Evolutionary conservation across 2,329 filamentous ascomycete species (phyloP), one percentile per base, ranked within the genome.

Genomic region (Botrytis medusae): DNA sequence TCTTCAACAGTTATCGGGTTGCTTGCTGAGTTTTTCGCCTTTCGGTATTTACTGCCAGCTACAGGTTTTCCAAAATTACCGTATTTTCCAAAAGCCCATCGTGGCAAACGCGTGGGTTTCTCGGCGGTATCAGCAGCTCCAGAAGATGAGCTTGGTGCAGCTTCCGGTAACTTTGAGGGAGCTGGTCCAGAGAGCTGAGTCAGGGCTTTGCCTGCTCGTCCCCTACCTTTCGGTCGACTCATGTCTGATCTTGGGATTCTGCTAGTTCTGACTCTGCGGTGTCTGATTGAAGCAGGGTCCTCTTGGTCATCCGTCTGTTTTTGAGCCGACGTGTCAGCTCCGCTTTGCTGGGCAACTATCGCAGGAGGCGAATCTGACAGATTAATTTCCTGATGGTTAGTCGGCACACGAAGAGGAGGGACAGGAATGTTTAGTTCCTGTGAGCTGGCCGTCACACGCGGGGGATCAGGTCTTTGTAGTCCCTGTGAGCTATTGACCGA

Each of bases 401-500:
- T 12, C 25, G 2, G 1, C 25, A 7, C 12, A 5, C 1, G 22
- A 51, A 25, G 25, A 25, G 46, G 0, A 7, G 10, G 22, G 4
- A 7, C 12, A 29, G 54, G 8, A 9, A 34, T 0, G 9, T 34
- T 29, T 1, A 32, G 4, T 0, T 4, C 29, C 18, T 59, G 57
- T 0, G 22, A 4, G 3, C 4, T 32, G 20, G 29, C 29, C 6
- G 16, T 22, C 0, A 10, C 6, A 54, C 12, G 25, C 2, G 51
- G 51, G 4, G 10, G 25, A 7, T 57, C 51, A 1, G 59, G 34
- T 1, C 37, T 32, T 2, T 61, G 22, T 3, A 61, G 20, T 2
- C 32, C 59, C 10, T 60, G 32, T 1, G 10, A 0, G n/a, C n/a
- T n/a, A 16, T 0, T 0, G 3, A 7, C n/a, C 14, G 20, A 2